Percentiles rank a stretch among this genome's conserved stretches.
phyloP scores from a whole-genome alignment of 1,139 yeast genomes.

The Hyphopichia buzzinii region DNA sequence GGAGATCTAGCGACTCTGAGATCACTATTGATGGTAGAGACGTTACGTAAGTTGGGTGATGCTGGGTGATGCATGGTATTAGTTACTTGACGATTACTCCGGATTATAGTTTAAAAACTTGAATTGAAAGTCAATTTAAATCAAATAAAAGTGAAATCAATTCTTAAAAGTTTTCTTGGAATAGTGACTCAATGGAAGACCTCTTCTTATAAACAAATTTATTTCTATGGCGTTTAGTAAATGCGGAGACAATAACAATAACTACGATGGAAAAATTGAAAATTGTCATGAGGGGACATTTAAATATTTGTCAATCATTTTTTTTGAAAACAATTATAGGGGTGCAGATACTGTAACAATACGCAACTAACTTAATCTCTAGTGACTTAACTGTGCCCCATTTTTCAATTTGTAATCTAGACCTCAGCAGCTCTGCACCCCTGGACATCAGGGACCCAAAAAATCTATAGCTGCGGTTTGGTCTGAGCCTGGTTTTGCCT shows the following conservation, averaged over 20 bases:
- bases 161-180: too few species aligned
- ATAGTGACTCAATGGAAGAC: too few species aligned
- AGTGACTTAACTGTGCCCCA: background rate
- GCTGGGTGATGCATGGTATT: slow-evolving; percentile 1
- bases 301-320: background rate
- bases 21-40: slow-evolving; percentile 10
- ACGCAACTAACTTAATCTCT: background rate
- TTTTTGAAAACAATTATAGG: background rate
- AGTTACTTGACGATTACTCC: too few species aligned
- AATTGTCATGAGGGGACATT: background rate
- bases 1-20: slow-evolving; percentile 8
- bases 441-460: too few species aligned
- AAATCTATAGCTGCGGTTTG: too few species aligned
- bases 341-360: background rate
- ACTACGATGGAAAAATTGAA: background rate
- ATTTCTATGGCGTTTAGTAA: background rate
- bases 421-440: too few species aligned
- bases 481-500: too few species aligned
- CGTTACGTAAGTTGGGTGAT: slow-evolving; percentile 5
- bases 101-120: too few species aligned
- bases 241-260: background rate
- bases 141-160: too few species aligned
- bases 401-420: too few species aligned
- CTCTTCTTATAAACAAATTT: too few species aligned
- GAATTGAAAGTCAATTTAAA: too few species aligned